Percentiles rank a stretch among this genome's conserved stretches.
Conservation (phyloP, 257 asterid genomes). For the Lycium barbarum region DNA sequence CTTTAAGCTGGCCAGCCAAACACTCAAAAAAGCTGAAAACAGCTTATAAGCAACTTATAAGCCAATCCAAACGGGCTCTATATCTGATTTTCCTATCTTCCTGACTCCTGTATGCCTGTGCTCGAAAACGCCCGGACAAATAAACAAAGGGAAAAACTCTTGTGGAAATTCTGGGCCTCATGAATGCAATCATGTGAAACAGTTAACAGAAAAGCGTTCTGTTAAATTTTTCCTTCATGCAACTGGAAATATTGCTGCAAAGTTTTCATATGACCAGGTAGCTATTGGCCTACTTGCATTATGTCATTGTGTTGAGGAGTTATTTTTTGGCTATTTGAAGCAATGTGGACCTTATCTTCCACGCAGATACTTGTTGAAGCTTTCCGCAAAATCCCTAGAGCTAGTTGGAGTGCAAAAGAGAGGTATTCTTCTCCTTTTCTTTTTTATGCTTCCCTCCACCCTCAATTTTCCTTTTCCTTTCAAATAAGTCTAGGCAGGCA, state of each 20-base stretch:
- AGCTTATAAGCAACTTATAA: too few species aligned
- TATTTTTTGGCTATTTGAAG: neutral
- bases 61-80: too few species aligned
- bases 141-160: conserved; percentile 20
- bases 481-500: neutral
- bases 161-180: conserved; percentile 23
- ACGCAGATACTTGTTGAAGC: conserved; percentile 68
- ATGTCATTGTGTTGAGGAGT: conserved; percentile 31
- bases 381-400: conserved; percentile 69
- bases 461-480: neutral
- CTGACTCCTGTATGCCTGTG: conserved; percentile 24
- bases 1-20: too few species aligned
- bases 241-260: conserved; percentile 80
- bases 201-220: conserved; percentile 51
- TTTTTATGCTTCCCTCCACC: conserved; percentile 7
- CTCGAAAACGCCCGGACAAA: neutral
- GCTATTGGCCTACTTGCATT: conserved; percentile 9
- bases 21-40: too few species aligned
- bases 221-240: conserved; percentile 79
- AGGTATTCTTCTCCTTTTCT: conserved; percentile 53
- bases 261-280: conserved; percentile 75
- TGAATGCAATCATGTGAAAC: conserved; percentile 51
- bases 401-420: conserved; percentile 87
- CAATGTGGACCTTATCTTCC: conserved; percentile 35
- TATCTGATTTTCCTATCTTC: conserved; percentile 28